phyloP scores from a whole-genome alignment of 108 stramenopile genomes.

The Seminavis robusta region DNA sequence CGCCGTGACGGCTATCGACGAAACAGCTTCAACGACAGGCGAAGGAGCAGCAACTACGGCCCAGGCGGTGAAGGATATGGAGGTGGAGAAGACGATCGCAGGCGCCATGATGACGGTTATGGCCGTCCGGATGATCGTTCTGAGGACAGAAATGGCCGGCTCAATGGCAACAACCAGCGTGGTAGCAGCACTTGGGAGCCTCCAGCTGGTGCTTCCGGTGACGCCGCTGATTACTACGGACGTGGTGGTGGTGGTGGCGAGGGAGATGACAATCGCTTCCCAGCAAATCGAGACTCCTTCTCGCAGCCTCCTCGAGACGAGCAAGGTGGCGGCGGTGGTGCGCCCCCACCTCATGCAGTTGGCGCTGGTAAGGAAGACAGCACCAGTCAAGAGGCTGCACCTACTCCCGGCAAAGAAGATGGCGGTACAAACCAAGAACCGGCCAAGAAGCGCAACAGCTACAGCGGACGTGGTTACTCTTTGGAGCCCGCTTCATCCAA shows the following conservation, averaged over 20 bases:
- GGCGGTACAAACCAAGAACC: background rate
- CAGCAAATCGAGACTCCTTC: background rate
- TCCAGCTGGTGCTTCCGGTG: too few species aligned
- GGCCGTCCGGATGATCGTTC: background rate
- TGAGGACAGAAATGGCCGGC: background rate
- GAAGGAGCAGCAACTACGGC: background rate
- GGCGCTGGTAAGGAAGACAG: background rate
- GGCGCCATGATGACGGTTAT: background rate
- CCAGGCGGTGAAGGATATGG: background rate
- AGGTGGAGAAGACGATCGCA: background rate
- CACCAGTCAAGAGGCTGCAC: background rate
- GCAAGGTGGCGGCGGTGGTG: background rate
- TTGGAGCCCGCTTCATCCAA: conserved; percentile 3
- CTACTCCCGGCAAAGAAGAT: background rate
- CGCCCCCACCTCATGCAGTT: background rate
- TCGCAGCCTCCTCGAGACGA: background rate
- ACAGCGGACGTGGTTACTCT: background rate
- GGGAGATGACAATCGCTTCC: background rate
- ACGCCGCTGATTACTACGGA: background rate
- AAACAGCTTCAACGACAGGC: background rate
- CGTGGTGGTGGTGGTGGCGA: background rate
- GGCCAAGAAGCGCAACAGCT: background rate
- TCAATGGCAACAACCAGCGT: conserved; percentile 7
- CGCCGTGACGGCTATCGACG: background rate
- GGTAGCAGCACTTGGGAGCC: background rate